Evolutionary conservation across 2,329 filamentous ascomycete genomes (phyloP).

Genomic region (Westerdykella aurantiaca): DNA sequence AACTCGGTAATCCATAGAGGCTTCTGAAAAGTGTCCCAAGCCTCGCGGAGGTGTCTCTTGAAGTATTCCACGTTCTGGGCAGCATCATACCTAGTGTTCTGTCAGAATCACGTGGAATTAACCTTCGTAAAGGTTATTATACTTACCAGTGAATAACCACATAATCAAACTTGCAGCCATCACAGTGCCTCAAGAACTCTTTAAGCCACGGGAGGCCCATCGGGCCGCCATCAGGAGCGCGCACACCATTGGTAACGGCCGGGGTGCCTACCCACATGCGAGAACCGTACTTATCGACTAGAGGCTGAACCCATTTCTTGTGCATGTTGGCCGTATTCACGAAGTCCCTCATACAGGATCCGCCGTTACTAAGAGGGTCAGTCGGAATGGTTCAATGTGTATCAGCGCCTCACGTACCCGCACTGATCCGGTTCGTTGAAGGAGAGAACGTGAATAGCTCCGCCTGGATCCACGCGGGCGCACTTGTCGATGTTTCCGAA

Average conservation of each 20-base stretch:
- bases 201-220: constrained; percentile 24
- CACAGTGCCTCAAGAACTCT: constrained; percentile 22
- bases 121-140: too few species aligned
- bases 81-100: constrained; percentile 19
- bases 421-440: constrained; percentile 36
- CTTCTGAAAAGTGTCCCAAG: constrained; percentile 7
- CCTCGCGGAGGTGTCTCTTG: constrained; percentile 30
- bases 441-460: constrained; percentile 20
- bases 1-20: constrained; percentile 36
- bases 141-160: constrained; percentile 32
- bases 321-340: constrained; percentile 9
- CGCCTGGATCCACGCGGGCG: not conserved
- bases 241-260: constrained; percentile 24
- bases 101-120: too few species aligned
- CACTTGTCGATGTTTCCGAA: constrained; percentile 9
- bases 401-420: constrained; percentile 14
- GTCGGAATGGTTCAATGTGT: constrained; percentile 4
- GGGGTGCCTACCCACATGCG: constrained; percentile 27
- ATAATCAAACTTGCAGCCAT: constrained; percentile 30
- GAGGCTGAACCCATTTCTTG: constrained; percentile 16
- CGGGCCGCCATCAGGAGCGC: constrained; percentile 1
- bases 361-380: constrained; percentile 12
- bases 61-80: constrained; percentile 21
- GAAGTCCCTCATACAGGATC: constrained; percentile 22
- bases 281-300: constrained; percentile 8